Base-by-base conservation (phyloP, 1,139 yeast genomes). In the Lodderomyces pseudojiufengensis region DNA sequence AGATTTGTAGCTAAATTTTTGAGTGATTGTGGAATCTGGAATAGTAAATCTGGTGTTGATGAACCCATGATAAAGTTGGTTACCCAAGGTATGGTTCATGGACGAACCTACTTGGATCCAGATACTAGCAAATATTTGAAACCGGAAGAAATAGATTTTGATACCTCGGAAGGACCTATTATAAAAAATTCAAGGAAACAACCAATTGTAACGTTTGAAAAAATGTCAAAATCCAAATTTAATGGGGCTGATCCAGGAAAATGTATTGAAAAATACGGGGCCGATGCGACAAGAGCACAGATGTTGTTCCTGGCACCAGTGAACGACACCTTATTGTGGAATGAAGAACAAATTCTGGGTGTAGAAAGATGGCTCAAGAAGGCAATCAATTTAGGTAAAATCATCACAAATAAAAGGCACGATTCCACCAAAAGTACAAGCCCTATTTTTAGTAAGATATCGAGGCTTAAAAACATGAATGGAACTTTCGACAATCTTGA, bases 81-180 rank as follows among this genome's bases (percentile, higher is more conserved):
- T 2, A 90, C 97, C 2, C 98, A 90, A 55, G 98, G 98, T 11
- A 92, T 92, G 98, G 98, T 92, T 3, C 97, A 90, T 47, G 97
- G 97, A 2, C 79, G 77, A 51, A 92, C 98, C 0, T 84, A 58
- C 48, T 66, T 71, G 9, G 83, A 88, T 47, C 94, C 96, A 1
- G 61, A 58, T 0, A 81, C 73, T 29, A 95, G 92, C 0, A 65
- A 78, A 41, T 90, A 84, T 52, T 64, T 92, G 45, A 85, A 77
- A 47, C 94, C 95, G 0, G 78, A 80, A 2, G 97, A 92, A 48
- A 40, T 61, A 2, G 81, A 76, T 36, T 35, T 59, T 2, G 41
- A 62, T 1, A 59, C 61, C 27, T 57, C 71, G 0, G 57, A 56
- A 0, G 51, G 57, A 5, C 82, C 84, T 3, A 49, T 59, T 9